These are phyloP conservation scores for Cryphonectria japonica DNA, from an alignment of 2,329 filamentous ascomycete species.

Conservation along the genomic window DNA sequence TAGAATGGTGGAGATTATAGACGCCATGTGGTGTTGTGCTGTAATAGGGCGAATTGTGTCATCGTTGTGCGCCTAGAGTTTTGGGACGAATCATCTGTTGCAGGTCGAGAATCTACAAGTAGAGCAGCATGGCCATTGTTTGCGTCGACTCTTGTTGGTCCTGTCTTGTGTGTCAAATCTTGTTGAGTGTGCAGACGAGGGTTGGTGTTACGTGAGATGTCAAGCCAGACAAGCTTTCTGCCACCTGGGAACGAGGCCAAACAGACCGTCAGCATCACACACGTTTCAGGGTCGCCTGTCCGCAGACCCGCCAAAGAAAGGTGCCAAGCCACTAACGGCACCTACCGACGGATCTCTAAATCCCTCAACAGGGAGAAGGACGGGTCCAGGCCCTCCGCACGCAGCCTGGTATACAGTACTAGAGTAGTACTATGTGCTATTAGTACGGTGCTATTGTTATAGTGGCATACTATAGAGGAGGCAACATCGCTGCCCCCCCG, in stretches of 20 bases:
- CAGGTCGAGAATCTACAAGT: not conserved
- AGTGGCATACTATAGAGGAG: not conserved
- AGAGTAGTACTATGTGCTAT: not conserved
- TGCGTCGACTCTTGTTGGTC: not conserved
- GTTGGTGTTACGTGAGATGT: not conserved
- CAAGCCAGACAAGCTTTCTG: not conserved
- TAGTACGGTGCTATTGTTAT: not conserved
- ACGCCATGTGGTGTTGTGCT: not conserved
- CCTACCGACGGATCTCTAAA: not conserved
- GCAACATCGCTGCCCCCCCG: not conserved
- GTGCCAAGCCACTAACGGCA: slow-evolving; percentile 11
- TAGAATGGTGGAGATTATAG: not conserved
- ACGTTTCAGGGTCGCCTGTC: not conserved
- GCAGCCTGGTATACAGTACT: not conserved
- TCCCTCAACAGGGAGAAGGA: not conserved
- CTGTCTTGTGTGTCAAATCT: not conserved
- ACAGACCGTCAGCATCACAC: slow-evolving; percentile 10
- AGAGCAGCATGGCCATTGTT: not conserved
- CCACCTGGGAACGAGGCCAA: slow-evolving; percentile 1
- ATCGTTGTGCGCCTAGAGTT: not conserved
- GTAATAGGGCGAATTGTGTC: not conserved
- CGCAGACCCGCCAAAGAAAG: not conserved
- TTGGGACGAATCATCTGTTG: not conserved
- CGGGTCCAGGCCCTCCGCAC: not conserved
- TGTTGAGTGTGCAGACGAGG: not conserved